Conservation (phyloP, 805 yeast species). For the Lipomyces yamanashiensis region DNA sequence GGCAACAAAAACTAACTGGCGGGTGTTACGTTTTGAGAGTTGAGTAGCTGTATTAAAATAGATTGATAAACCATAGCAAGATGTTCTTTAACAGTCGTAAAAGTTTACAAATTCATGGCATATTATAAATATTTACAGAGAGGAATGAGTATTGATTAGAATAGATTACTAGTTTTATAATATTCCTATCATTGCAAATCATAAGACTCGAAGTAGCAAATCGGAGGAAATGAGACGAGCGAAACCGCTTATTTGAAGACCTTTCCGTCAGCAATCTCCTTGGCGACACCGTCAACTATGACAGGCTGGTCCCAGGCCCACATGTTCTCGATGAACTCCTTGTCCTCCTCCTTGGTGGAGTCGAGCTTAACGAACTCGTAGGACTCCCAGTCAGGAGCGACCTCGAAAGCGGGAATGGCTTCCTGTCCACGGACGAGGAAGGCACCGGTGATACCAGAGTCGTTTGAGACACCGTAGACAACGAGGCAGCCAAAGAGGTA, state of each 20-base stretch:
- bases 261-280: slow-evolving; percentile 96
- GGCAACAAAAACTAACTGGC: not conserved
- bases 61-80: not conserved
- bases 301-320: slow-evolving; percentile 99
- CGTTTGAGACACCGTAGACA: slow-evolving; percentile 98
- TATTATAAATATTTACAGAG: not conserved
- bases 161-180: not conserved
- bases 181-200: not conserved
- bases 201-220: not conserved
- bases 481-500: slow-evolving; percentile 92
- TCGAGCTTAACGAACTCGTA: slow-evolving; percentile 84
- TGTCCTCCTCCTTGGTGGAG: slow-evolving; percentile 73
- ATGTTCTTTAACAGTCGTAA: not conserved
- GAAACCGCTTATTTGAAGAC: slow-evolving; percentile 74
- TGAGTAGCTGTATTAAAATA: not conserved
- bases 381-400: slow-evolving; percentile 99
- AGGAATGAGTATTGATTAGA: not conserved
- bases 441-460: slow-evolving; percentile 96
- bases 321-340: slow-evolving; percentile 81
- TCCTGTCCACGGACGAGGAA: slow-evolving; percentile 96
- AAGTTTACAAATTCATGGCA: not conserved
- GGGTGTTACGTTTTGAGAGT: not conserved
- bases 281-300: slow-evolving; percentile 72
- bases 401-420: slow-evolving; percentile 86
- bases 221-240: not conserved